Percentiles rank a stretch among this genome's conserved stretches.
Evolutionary conservation across 768 basidiomycete species (phyloP).

Genomic region (Austroboletus eburneus): DNA sequence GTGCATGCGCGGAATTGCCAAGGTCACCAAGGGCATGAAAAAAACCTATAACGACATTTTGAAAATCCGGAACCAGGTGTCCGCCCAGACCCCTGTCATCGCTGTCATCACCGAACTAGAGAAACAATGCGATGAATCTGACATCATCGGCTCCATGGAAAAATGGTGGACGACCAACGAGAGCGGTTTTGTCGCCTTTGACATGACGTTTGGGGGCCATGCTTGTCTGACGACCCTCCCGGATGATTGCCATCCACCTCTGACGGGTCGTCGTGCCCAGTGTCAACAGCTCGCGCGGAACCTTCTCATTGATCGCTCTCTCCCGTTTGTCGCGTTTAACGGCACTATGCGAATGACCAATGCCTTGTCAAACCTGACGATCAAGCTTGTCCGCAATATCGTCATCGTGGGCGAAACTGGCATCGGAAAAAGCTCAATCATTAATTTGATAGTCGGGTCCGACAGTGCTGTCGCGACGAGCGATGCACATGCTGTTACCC

Average conservation of each 20-base stretch:
- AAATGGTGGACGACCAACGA: slow-evolving; percentile 18
- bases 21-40: slow-evolving; percentile 21
- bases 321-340: slow-evolving; percentile 6
- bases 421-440: slow-evolving; percentile 20
- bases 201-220: slow-evolving; percentile 17
- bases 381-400: slow-evolving; percentile 27
- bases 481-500: slow-evolving; percentile 16
- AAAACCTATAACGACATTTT: slow-evolving; percentile 15
- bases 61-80: slow-evolving; percentile 20
- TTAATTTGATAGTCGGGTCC: slow-evolving; percentile 15
- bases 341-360: slow-evolving; percentile 1
- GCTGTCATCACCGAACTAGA: slow-evolving; percentile 25
- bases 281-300: slow-evolving; percentile 20
- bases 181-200: background rate
- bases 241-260: slow-evolving; percentile 17
- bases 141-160: slow-evolving; percentile 21
- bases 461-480: slow-evolving; percentile 15
- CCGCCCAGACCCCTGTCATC: slow-evolving; percentile 18
- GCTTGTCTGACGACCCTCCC: slow-evolving; percentile 23
- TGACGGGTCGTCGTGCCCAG: slow-evolving; percentile 11
- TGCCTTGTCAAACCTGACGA: slow-evolving; percentile 6
- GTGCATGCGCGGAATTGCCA: slow-evolving; percentile 20
- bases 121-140: slow-evolving; percentile 11
- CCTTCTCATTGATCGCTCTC: slow-evolving; percentile 20
- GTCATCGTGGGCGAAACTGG: slow-evolving; percentile 40